Evolutionary conservation across 2,329 filamentous ascomycete genomes (phyloP).

Genomic region (Parascedosporium putredinis): DNA sequence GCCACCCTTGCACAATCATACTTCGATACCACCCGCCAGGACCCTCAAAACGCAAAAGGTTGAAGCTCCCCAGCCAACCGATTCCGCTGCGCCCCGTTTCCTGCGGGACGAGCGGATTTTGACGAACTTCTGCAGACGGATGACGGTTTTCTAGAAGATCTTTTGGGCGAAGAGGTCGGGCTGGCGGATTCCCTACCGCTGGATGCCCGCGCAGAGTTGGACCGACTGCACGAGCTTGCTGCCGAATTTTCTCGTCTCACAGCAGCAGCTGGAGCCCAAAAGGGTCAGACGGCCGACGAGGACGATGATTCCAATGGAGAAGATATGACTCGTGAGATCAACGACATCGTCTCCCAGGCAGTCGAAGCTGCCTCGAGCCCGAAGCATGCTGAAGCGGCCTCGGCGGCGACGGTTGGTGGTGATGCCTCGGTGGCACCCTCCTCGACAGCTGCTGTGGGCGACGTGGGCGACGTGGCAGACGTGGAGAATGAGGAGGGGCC

Average conservation of each 20-base stretch:
- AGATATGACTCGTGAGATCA: slow-evolving; percentile 31
- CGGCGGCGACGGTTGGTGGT: neutral
- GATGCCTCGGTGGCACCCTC: no score
- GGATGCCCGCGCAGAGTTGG: slow-evolving; percentile 4
- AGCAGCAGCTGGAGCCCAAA: neutral
- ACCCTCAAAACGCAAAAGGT: neutral
- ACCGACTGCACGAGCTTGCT: slow-evolving; percentile 2
- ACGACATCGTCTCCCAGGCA: slow-evolving; percentile 21
- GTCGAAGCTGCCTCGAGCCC: no score
- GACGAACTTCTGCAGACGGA: slow-evolving; percentile 31
- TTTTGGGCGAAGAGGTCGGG: slow-evolving; percentile 31
- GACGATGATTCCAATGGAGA: slow-evolving; percentile 41
- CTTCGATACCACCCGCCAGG: neutral
- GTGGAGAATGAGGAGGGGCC: slow-evolving; percentile 12
- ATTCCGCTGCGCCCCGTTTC: neutral
- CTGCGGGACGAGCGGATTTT: neutral
- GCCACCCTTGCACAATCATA: neutral
- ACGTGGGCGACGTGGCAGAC: slow-evolving; percentile 11
- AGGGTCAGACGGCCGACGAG: slow-evolving; percentile 12
- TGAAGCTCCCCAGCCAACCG: neutral
- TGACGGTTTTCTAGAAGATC: slow-evolving; percentile 41
- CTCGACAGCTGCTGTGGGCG: neutral
- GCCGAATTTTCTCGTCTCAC: slow-evolving; percentile 5
- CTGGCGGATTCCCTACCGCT: slow-evolving; percentile 14
- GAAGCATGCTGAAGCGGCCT: neutral